Evolutionary conservation across 202 grass and related monocot species (phyloP).

Genomic region (Carex sylvatica): DNA sequence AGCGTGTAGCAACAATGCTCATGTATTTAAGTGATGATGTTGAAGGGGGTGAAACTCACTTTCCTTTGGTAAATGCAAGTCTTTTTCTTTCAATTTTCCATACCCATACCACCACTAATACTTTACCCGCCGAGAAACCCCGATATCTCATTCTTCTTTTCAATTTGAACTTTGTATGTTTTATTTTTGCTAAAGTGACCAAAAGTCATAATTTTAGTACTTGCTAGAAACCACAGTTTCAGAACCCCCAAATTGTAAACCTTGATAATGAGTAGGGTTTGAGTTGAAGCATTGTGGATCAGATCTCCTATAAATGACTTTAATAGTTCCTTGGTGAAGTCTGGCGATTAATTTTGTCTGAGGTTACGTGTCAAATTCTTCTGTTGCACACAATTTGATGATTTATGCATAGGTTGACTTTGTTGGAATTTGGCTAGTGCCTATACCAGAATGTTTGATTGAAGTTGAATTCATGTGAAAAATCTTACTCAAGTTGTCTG

Average conservation of each 20-base stretch:
- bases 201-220: neutral
- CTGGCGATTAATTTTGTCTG: neutral
- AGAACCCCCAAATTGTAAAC: neutral
- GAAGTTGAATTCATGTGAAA: neutral
- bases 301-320: neutral
- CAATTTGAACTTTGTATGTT: too few species aligned
- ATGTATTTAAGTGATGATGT: constrained; percentile 98
- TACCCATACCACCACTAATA: neutral
- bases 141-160: neutral
- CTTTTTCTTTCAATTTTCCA: neutral
- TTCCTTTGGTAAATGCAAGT: constrained; percentile 57
- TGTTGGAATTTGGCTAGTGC: neutral
- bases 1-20: constrained; percentile 88
- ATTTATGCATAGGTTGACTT: neutral
- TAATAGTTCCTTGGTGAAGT: neutral
- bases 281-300: constrained; percentile 6
- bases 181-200: neutral
- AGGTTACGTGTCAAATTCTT: neutral
- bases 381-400: neutral
- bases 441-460: neutral
- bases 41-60: constrained; percentile 93
- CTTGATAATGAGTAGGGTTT: neutral
- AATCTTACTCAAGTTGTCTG: neutral
- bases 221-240: neutral
- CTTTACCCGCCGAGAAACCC: neutral